Evolutionary conservation across 176 grass and related monocot genomes (phyloP), one percentile per base, ranked within the genome.

Genomic region (Ensete ventricosum): DNA sequence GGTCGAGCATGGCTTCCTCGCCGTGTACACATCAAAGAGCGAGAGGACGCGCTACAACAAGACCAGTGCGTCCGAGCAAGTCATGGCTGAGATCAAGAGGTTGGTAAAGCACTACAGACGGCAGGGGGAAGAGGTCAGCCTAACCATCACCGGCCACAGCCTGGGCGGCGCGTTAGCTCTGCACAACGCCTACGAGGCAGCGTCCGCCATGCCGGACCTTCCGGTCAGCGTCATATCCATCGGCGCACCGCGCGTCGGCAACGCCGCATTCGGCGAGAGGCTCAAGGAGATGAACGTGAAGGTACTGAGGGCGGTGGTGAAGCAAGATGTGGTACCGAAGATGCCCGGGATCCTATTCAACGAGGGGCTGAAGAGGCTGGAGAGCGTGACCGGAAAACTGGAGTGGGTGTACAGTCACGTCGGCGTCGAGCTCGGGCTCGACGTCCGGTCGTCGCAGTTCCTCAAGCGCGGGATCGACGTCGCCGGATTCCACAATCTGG

Each of bases 111-210:
- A 67, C 59, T 84, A 82, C 75, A 2, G 77, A 9, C 19, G 43
- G 12, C 73, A 62, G 27, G 83, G 81, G 2, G 27, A 63, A 70
- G 50, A 78, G 10, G 80, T 85, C 11, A 78, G 52, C 71, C 62
- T 88, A 17, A 86, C 81, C 0, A 9, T 81, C 62, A 80, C 89
- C 11, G 86, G 89, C n/a, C 89, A 88, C 80, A 88, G 89, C 79
- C 85, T 92, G 29, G n/a, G n/a, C n/a, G n/a, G n/a, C n/a, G n/a
- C n/a, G n/a, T n/a, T n/a, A n/a, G n/a, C n/a, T n/a, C n/a, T n/a
- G n/a, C n/a, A n/a, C n/a, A n/a, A n/a, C n/a, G n/a, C n/a, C n/a
- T n/a, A n/a, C n/a, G n/a, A n/a, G n/a, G n/a, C n/a, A n/a, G n/a
- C n/a, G n/a, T n/a, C n/a, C n/a, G n/a, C n/a, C n/a, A n/a, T n/a